Percentiles rank a stretch among this genome's conserved stretches.
Evolutionary conservation across 495 filamentous ascomycete genomes (phyloP).

Genomic region (Glarea lozoyensis): DNA sequence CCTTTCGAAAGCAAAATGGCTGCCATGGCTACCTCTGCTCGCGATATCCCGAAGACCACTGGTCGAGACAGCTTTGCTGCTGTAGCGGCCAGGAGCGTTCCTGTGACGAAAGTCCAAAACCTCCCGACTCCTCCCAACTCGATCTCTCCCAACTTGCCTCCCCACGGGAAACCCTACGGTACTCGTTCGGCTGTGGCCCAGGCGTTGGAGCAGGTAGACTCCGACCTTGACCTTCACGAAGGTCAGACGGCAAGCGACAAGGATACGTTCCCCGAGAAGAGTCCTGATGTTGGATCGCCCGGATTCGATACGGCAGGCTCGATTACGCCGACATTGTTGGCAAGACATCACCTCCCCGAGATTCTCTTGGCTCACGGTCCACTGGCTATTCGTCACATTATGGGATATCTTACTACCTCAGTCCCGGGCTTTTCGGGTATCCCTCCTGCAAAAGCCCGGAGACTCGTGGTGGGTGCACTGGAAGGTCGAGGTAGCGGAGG

Average conservation of each 20-base stretch:
- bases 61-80: slow-evolving; percentile 24
- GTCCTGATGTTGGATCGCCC: slow-evolving; percentile 34
- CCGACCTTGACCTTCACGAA: slow-evolving; percentile 80
- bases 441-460: slow-evolving; percentile 81
- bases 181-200: slow-evolving; percentile 29
- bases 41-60: slow-evolving; percentile 65
- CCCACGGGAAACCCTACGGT: slow-evolving; percentile 51
- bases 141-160: slow-evolving; percentile 81
- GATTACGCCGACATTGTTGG: slow-evolving; percentile 80
- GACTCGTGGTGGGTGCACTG: slow-evolving; percentile 76
- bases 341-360: slow-evolving; percentile 83
- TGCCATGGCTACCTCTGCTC: slow-evolving; percentile 44
- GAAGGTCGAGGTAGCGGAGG: slow-evolving; percentile 61
- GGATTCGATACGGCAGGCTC: slow-evolving; percentile 64
- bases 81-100: slow-evolving; percentile 23
- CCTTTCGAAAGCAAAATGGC: slow-evolving; percentile 43
- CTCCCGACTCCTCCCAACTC: slow-evolving; percentile 94
- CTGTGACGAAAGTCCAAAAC: slow-evolving; percentile 36
- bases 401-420: slow-evolving; percentile 83
- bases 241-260: slow-evolving; percentile 22
- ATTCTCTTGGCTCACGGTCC: slow-evolving; percentile 86
- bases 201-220: slow-evolving; percentile 64
- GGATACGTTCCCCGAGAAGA: slow-evolving; percentile 24
- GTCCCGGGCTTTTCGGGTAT: slow-evolving; percentile 91
- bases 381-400: slow-evolving; percentile 87